phyloP scores from a whole-genome alignment of 78 protist species.

The Dictyostelium capitatum region DNA sequence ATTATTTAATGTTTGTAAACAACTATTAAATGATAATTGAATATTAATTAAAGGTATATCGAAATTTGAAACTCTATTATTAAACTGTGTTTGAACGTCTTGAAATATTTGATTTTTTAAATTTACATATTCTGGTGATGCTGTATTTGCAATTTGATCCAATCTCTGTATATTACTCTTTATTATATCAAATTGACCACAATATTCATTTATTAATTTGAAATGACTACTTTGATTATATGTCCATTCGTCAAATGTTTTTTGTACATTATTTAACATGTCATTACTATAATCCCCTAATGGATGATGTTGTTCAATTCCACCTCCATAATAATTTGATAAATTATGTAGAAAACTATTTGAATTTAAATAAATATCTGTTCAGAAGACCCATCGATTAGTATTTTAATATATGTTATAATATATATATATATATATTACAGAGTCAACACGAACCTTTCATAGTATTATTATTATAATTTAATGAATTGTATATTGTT shows the following conservation, averaged over 20 bases:
- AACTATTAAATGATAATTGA: constrained; percentile 30
- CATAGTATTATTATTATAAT: constrained; percentile 4
- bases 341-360: constrained; percentile 17
- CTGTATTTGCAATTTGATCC: neutral
- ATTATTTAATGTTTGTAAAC: neutral
- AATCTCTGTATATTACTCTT: neutral
- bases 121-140: neutral
- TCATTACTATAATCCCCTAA: neutral
- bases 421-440: neutral
- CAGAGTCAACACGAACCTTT: neutral
- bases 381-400: no score
- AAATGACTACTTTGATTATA: neutral
- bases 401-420: neutral
- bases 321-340: constrained; percentile 4
- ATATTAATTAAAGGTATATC: constrained; percentile 26
- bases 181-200: neutral
- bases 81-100: neutral
- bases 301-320: neutral
- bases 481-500: constrained; percentile 3
- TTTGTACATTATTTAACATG: neutral
- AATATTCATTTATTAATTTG: constrained; percentile 4
- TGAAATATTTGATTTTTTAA: neutral
- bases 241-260: neutral
- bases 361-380: constrained; percentile 20
- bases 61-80: neutral